Conservation (phyloP, 495 filamentous ascomycete species). For the Polyplosphaeria fusca region DNA sequence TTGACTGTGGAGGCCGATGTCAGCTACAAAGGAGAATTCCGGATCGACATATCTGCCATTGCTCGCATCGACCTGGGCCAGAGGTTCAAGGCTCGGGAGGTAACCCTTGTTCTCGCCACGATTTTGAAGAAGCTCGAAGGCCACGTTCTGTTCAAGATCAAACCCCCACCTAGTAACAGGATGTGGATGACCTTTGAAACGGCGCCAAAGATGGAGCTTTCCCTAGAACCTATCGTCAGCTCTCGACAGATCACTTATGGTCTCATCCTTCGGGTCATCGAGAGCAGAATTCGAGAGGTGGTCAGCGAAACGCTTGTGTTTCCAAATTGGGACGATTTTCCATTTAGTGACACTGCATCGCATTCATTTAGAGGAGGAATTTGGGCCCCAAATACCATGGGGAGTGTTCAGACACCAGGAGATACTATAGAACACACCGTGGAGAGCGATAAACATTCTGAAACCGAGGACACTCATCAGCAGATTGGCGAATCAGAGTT, state of each 20-base stretch:
- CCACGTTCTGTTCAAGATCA: conserved; percentile 78
- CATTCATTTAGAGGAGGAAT: conserved; percentile 84
- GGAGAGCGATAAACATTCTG: background rate
- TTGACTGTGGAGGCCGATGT: conserved; percentile 81
- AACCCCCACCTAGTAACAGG: conserved; percentile 92
- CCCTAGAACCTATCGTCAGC: conserved; percentile 91
- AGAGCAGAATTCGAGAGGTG: conserved; percentile 89
- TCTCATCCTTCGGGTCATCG: conserved; percentile 86
- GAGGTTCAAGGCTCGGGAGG: conserved; percentile 85
- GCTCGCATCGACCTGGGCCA: conserved; percentile 85
- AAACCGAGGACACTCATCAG: background rate
- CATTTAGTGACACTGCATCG: conserved; percentile 74
- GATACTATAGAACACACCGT: background rate
- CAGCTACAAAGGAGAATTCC: conserved; percentile 83
- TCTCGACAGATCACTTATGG: conserved; percentile 92
- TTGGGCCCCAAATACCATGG: conserved; percentile 59
- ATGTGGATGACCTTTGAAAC: conserved; percentile 91
- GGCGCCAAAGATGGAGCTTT: conserved; percentile 87
- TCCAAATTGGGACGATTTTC: conserved; percentile 92
- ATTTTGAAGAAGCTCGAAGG: conserved; percentile 83
- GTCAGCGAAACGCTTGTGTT: conserved; percentile 88
- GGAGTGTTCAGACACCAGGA: background rate
- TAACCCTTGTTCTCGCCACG: conserved; percentile 82
- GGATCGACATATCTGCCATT: conserved; percentile 81
- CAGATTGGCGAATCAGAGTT: background rate